Evolutionary conservation across 1,139 yeast species (phyloP).

Genomic region (Citeromyces hawaiiensis): DNA sequence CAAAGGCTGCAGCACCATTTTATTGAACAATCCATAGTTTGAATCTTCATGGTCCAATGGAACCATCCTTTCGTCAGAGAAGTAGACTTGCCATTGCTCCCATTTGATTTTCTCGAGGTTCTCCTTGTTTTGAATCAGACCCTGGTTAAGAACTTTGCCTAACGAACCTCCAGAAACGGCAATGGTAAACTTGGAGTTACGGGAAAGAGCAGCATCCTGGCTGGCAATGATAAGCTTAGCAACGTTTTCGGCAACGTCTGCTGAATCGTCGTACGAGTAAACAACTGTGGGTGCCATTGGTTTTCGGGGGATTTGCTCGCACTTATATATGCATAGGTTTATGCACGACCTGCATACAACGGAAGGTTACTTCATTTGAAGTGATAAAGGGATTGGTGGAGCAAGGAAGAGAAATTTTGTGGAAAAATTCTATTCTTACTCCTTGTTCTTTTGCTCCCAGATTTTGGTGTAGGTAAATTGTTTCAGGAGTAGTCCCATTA

Average conservation of each 20-base stretch:
- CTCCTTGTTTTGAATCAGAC: slow-evolving; percentile 47
- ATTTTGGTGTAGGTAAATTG: not conserved
- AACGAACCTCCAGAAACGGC: slow-evolving; percentile 90
- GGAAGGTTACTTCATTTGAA: not conserved
- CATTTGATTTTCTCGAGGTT: slow-evolving; percentile 36
- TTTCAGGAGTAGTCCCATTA: not conserved
- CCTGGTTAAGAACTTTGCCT: slow-evolving; percentile 60
- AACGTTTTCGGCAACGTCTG: slow-evolving; percentile 43
- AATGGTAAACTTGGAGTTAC: slow-evolving; percentile 37
- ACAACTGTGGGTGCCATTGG: slow-evolving; percentile 17
- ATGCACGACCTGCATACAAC: not conserved
- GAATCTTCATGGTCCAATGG: slow-evolving; percentile 57
- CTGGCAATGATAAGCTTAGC: slow-evolving; percentile 38
- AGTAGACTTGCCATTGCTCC: slow-evolving; percentile 58
- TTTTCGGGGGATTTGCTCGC: not conserved
- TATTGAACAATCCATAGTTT: slow-evolving; percentile 51
- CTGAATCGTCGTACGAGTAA: slow-evolving; percentile 38
- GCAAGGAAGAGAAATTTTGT: no score
- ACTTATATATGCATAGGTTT: not conserved
- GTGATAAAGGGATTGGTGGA: no score
- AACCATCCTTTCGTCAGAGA: slow-evolving; percentile 64
- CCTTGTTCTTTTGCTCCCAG: not conserved
- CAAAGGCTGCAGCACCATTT: slow-evolving; percentile 36
- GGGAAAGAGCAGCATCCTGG: slow-evolving; percentile 38
- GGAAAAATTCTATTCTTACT: not conserved